Base-by-base conservation (phyloP, 192 early-diverging fungal species). In the Funneliformis geosporum region DNA sequence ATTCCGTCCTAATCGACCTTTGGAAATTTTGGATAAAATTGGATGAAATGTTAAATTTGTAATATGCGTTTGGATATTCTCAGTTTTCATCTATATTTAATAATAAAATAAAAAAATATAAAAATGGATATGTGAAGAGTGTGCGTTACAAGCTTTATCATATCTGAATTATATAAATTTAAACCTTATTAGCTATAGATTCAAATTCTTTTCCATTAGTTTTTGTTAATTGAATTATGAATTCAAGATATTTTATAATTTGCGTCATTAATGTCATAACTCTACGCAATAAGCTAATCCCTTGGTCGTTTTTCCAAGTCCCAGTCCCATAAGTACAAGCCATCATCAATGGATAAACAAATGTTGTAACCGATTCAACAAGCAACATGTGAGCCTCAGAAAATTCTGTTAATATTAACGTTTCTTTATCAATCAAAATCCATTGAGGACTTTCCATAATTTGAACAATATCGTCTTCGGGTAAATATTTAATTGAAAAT, bases 331-430 rank as follows among this genome's bases (percentile, higher is more conserved):
- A 66, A 47, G 61, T 66, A 44, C 60, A 60, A 67, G 76, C 76
- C 76, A 77, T 66, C 76, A 77, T 77, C 46, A 77, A 66, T 66
- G 76, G 76, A 12, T 62, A 65, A 59, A 77, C 23, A 28, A 77
- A 67, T 23, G 25, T 46, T 21, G n/a, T 43, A 42, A 77, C 27
- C 7, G 64, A 50, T 33, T 61, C 12, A 6, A 77, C 50, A 39
- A 77, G 44, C 11, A 46, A 33, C 4, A 40, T 59, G 25, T 67
- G 76, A 18, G 64, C 44, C 27, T 77, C 50, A n/a, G 43, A 8
- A 50, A 77, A 66, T 38, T 77, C 76, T 1, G 46, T 46, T 25
- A 23, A 16, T 47, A 67, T 21, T 77, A 77, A 67, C 10, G 43
- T 38, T 28, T 77, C 76, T 77, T 67, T 67, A 21, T 77, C 76